Evolutionary conservation across 805 yeast genomes (phyloP).

Genomic region (Candida khao-thaluensis): DNA sequence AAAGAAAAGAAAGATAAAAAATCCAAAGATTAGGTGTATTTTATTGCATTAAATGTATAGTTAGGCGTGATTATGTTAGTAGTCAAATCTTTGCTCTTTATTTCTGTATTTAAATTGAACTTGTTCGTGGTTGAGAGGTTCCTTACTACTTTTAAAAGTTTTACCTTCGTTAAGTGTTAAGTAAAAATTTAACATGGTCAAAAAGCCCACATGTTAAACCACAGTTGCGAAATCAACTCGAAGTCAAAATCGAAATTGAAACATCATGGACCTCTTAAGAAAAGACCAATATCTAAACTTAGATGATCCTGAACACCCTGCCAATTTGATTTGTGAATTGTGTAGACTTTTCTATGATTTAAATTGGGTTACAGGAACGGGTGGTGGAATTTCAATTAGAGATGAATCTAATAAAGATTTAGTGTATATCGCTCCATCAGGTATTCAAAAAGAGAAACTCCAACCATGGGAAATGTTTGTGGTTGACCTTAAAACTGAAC

Average conservation of each 20-base stretch:
- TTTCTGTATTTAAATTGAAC: too few relatives aligned
- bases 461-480: slow-evolving; percentile 80
- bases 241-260: too few relatives aligned
- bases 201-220: slow-evolving; percentile 2
- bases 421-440: slow-evolving; percentile 88
- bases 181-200: too few relatives aligned
- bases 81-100: too few relatives aligned
- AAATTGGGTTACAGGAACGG: slow-evolving; percentile 95
- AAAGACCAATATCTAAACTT: slow-evolving; percentile 12
- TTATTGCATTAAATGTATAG: slow-evolving; percentile 8
- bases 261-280: slow-evolving; percentile 1
- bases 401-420: slow-evolving; percentile 44
- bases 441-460: slow-evolving; percentile 91
- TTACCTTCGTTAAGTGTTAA: too few relatives aligned
- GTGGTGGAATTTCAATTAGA: slow-evolving; percentile 87
- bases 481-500: slow-evolving; percentile 49
- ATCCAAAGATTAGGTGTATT: slow-evolving; percentile 4
- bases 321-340: slow-evolving; percentile 77
- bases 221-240: slow-evolving; percentile 7
- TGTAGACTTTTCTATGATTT: slow-evolving; percentile 74
- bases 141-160: too few relatives aligned
- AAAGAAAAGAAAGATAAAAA: slow-evolving; percentile 3
- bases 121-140: too few relatives aligned
- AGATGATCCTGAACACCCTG: slow-evolving; percentile 68
- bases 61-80: neutral